Evolutionary conservation across 2,329 filamentous ascomycete species (phyloP), one percentile per base, ranked within the genome.

Genomic region (Chaetothyriales sp.): DNA sequence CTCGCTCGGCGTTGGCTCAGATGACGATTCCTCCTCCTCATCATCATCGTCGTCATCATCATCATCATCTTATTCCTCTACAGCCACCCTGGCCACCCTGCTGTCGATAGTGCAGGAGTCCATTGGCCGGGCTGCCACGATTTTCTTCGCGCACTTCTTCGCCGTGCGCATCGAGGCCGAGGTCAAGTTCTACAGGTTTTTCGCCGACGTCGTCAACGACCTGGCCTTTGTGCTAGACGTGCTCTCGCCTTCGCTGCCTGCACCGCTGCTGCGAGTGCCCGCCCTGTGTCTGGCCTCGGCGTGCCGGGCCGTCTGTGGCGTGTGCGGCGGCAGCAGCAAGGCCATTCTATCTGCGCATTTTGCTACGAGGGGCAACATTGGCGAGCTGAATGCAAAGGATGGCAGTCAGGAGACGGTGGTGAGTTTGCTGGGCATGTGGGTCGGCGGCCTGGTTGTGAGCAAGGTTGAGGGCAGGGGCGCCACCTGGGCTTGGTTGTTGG

Each of bases 381-480:
- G 86, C 1, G 90, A 96, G 66, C 74, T 98, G 51, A 96, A 95
- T 68, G 89, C 90, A 71, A 82, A 95, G 76, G 90, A 96, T 64
- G 88, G 88, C 10, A 93, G 86, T 57, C 92, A 96, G 69, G 92
- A 96, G 68, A 96, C 90, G 0, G 80, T 95, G 18, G 86, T 98
- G 51, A 90, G 86, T 1, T 73, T 96, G 22, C 55, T 95, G 32
- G 92, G 92, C 1, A 88, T 96, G 78, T 74, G 95, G 48, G 75
- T 77, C 12, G 92, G 92, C 0, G 92, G 83, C 46, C 53, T 94
- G 1, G 80, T 95, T 12, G 85, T 96, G 18, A 83, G 84, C 32
- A 72, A 78, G 55, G 79, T 95, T 19, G 78, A 84, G 48, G 79
- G 81, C 47, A 79, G 81, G 51, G 65, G 73, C 12, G 79, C 81